phyloP scores from a whole-genome alignment of 2,329 filamentous ascomycete genomes.

The Alternaria longipes region DNA sequence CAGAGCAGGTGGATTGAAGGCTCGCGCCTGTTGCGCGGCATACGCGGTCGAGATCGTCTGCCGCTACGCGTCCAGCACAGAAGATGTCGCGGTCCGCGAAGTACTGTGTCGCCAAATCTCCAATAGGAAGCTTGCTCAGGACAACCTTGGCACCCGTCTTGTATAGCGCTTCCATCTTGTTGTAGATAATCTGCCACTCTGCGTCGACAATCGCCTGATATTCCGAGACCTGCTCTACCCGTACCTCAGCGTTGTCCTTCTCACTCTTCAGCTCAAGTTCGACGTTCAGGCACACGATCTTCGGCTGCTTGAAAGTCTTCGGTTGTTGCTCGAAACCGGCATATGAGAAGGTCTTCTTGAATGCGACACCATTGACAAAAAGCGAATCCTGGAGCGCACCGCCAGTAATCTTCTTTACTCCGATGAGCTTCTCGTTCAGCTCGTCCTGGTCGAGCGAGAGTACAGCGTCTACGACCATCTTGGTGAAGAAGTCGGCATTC shows the following conservation, averaged over 20 bases:
- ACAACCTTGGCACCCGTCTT: slow-evolving; percentile 97
- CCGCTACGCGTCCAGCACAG: slow-evolving; percentile 91
- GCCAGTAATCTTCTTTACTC: slow-evolving; percentile 97
- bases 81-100: slow-evolving; percentile 98
- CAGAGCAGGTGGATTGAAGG: slow-evolving; percentile 94
- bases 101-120: slow-evolving; percentile 95
- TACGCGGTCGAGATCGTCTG: slow-evolving; percentile 94
- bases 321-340: slow-evolving; percentile 99
- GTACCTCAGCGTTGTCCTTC: slow-evolving; percentile 98
- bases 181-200: slow-evolving; percentile 99
- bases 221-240: slow-evolving; percentile 97
- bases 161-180: slow-evolving; percentile 95
- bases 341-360: slow-evolving; percentile 99
- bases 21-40: slow-evolving; percentile 93
- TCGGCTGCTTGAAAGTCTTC: slow-evolving; percentile 91
- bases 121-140: slow-evolving; percentile 95
- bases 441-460: slow-evolving; percentile 95
- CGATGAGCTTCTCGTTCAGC: slow-evolving; percentile 96
- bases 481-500: slow-evolving; percentile 96
- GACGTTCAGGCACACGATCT: slow-evolving; percentile 97
- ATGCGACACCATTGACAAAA: slow-evolving; percentile 97
- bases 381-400: slow-evolving; percentile 95
- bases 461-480: slow-evolving; percentile 97
- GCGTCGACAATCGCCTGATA: slow-evolving; percentile 99
- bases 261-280: slow-evolving; percentile 98